Base-by-base conservation (phyloP, 2,329 filamentous ascomycete species). In the Immersiporthe knoxdaviesiana region DNA sequence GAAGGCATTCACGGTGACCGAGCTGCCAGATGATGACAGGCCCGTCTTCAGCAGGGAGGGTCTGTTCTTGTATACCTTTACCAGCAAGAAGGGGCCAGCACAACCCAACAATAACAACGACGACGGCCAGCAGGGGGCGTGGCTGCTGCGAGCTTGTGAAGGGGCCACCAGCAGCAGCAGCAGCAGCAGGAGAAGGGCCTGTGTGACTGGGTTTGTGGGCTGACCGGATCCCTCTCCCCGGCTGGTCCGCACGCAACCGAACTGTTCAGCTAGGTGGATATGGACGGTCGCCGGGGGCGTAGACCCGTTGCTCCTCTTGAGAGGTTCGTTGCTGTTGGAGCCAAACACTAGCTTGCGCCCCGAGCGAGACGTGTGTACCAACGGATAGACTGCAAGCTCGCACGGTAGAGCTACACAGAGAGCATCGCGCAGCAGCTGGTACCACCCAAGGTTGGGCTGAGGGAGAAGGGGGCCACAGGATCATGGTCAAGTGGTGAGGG, bases 1-100 rank as follows among this genome's bases (percentile, higher is more conserved):
- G 76, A 93, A 91, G 80, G 79, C 83, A 47, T 94, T 94, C 75
- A 74, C 81, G 18, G 85, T 92, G 24, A 83, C 84, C 47, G 88
- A 91, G 75, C 78, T 92, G 50, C 80, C 82, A 59, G 90, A 92
- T 74, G 85, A 89, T 70, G 88, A 90, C 72, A 81, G 84, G 37
- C 81, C 84, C 1, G 79, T 84, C 2, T 90, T 89, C 75, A 84
- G 83, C 72, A 83, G 87, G 61, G 81, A 90, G 72, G 82, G 81
- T 1, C 78, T 91, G 30, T 91, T 90, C 74, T 81, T 91, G 66
- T 91, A 88, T 75, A 83, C 85, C 14, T 85, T 90, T 72, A 83
- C 79, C 68, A 81, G 79, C 72, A 83, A 81, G 44, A 47, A 47
- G 2, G 44, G 44, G 44, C 5, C 44, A 69, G 62, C 18, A 18